These are phyloP conservation scores for Flaveria brownii DNA, from an alignment of 129 eudicot genomes.

Conservation along the genomic window DNA sequence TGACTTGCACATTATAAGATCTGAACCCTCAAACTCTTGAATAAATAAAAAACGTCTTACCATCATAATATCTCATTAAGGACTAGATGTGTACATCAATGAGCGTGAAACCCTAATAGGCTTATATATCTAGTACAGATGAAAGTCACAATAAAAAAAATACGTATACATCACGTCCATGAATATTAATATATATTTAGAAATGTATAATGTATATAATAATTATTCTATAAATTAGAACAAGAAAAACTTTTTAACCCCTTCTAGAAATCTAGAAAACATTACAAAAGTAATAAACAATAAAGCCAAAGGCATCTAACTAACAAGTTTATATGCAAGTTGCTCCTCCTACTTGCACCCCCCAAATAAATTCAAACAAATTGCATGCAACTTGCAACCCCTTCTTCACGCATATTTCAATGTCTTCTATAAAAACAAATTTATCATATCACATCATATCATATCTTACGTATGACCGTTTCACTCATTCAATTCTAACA, in stretches of 20 bases:
- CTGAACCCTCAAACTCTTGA: too few species aligned
- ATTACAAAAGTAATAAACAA: slow-evolving; percentile 3
- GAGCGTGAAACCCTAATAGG: too few species aligned
- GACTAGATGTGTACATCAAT: too few species aligned
- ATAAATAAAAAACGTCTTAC: too few species aligned
- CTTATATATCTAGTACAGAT: too few species aligned
- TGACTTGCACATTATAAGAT: too few species aligned
- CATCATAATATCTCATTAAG: too few species aligned
- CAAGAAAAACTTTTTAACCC: neutral
- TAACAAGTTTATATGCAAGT: slow-evolving; percentile 34
- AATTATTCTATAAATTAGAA: neutral
- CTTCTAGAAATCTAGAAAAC: slow-evolving; percentile 7
- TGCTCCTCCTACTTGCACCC: slow-evolving; percentile 34
- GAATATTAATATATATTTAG: too few species aligned
- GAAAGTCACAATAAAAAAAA: too few species aligned
- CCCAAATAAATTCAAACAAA: slow-evolving; percentile 40
- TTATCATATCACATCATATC: neutral
- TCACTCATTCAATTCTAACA: neutral
- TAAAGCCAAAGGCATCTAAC: slow-evolving; percentile 19
- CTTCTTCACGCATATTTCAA: slow-evolving; percentile 20
- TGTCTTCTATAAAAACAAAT: neutral
- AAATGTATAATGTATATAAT: too few species aligned
- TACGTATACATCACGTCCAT: too few species aligned
- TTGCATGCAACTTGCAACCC: slow-evolving; percentile 41
- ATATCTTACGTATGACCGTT: neutral